These are phyloP conservation scores for Phytophthora lateralis DNA, from an alignment of 352 stramenopile genomes.

Conservation along the genomic window DNA sequence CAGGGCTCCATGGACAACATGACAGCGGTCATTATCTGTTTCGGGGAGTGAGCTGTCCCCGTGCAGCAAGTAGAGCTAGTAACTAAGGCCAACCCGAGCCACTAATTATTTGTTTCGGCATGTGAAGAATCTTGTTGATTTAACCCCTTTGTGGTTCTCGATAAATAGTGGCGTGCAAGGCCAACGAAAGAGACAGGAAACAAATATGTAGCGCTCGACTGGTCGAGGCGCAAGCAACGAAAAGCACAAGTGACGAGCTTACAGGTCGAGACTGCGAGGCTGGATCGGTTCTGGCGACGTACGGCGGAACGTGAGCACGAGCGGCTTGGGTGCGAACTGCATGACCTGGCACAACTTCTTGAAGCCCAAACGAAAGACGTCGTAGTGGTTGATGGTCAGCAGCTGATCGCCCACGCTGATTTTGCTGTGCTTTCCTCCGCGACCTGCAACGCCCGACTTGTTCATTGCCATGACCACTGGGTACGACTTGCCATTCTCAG, in stretches of 20 bases:
- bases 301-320: constrained; percentile 72
- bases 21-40: constrained; percentile 79
- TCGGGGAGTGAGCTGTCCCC: constrained; percentile 38
- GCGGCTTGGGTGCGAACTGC: constrained; percentile 66
- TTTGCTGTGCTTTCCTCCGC: constrained; percentile 36
- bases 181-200: constrained; percentile 9
- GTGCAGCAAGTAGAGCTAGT: constrained; percentile 32
- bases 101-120: constrained; percentile 32
- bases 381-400: constrained; percentile 75
- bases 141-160: constrained; percentile 1
- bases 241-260: constrained; percentile 13
- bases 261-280: constrained; percentile 56
- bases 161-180: constrained; percentile 23
- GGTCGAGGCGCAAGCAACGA: too few relatives aligned
- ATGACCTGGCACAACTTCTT: constrained; percentile 63
- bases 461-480: constrained; percentile 54
- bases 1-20: constrained; percentile 85
- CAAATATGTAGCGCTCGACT: too few relatives aligned
- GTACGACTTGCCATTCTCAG: constrained; percentile 55
- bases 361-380: constrained; percentile 63
- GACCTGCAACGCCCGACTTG: constrained; percentile 38
- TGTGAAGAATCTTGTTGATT: constrained; percentile 4
- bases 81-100: constrained; percentile 32
- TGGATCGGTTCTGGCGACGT: constrained; percentile 29
- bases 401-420: constrained; percentile 56